Percentiles rank a stretch among this genome's conserved stretches.
phyloP scores from a whole-genome alignment of 2,329 filamentous ascomycete species.

The Colletotrichum nymphaeae region DNA sequence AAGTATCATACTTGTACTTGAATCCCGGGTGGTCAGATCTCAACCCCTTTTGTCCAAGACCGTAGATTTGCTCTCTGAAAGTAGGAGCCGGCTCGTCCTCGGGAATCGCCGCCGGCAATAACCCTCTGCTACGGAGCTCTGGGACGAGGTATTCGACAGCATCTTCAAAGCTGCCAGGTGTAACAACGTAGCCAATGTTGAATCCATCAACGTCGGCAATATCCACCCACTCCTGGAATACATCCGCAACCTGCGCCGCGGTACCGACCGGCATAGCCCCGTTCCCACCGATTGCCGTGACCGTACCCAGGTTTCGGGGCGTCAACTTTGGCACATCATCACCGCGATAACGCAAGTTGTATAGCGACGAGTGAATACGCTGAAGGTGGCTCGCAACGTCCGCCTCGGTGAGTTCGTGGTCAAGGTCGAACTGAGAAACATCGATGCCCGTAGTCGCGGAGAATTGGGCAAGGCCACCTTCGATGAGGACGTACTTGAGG shows the following conservation, averaged over 20 bases:
- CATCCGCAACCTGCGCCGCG: conserved; percentile 54
- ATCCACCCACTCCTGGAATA: conserved; percentile 55
- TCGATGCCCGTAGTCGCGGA: conserved; percentile 71
- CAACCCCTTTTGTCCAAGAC: conserved; percentile 12
- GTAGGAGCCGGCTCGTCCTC: neutral
- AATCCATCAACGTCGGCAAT: conserved; percentile 56
- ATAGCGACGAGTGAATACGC: conserved; percentile 60
- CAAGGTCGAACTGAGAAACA: conserved; percentile 65
- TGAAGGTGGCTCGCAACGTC: conserved; percentile 63
- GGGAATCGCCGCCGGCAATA: conserved; percentile 22
- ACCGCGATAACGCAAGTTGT: conserved; percentile 59
- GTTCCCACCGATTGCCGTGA: conserved; percentile 52
- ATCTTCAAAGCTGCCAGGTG: conserved; percentile 50
- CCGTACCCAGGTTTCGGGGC: conserved; percentile 53
- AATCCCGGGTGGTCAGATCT: conserved; percentile 10
- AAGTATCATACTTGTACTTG: conserved; percentile 23
- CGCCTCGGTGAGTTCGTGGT: conserved; percentile 66
- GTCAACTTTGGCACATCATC: conserved; percentile 56
- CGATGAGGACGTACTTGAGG: conserved; percentile 62
- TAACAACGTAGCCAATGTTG: conserved; percentile 55
- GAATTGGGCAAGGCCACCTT: conserved; percentile 66
- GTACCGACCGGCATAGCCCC: conserved; percentile 50
- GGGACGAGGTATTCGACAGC: conserved; percentile 45
- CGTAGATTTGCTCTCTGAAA: conserved; percentile 21
- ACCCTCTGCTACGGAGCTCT: conserved; percentile 41